Base-by-base conservation (phyloP, 2,329 filamentous ascomycete species). In the Emericellopsis cladophorae region DNA sequence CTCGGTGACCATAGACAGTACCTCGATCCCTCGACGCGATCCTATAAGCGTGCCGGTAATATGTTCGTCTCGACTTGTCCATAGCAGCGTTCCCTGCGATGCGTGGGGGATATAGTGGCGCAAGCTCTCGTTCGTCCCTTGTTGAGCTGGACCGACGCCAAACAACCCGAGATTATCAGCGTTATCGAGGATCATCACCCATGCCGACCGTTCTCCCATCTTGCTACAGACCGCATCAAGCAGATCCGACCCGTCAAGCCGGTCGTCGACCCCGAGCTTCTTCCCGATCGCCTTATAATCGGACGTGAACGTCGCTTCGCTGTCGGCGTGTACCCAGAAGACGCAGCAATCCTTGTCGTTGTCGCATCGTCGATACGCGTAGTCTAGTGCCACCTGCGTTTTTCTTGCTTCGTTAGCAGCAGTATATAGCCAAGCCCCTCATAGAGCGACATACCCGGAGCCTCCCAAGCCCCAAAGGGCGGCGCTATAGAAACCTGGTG, bases 291-390 rank as follows among this genome's bases (percentile, higher is more conserved):
- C 36, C 39, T 48, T 53, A 37, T 56, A 60, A 40, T 54, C 51
- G 9, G 52, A 36, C 9, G 40, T 29, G 38, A 62, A 57, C 22
- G 50, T 58, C 15, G 52, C 45, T 41, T 51, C 45, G 33, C 45
- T 54, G 33, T 57, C 54, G 22, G 56, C 58, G 42, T 59, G 53
- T 2, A 59, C 51, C 58, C 54, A 62, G 45, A 62, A 59, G 10
- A 63, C 45, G 10, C 48, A 52, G 39, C 52, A 57, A n/a, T 40
- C 18, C 7, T 45, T 42, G 11, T 40, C 44, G 31, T 48, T 41
- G 5, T 21, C 18, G 37, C 47, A 44, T 40, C 49, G 46, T 15
- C 48, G 41, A 34, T 58, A 55, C 4, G 54, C 56, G 44, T 57
- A 61, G 15, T 59, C 50, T 14, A 60, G 43, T 2, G 56, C 57